Conservation (phyloP, 495 filamentous ascomycete species). For the Penicillium manginii region DNA sequence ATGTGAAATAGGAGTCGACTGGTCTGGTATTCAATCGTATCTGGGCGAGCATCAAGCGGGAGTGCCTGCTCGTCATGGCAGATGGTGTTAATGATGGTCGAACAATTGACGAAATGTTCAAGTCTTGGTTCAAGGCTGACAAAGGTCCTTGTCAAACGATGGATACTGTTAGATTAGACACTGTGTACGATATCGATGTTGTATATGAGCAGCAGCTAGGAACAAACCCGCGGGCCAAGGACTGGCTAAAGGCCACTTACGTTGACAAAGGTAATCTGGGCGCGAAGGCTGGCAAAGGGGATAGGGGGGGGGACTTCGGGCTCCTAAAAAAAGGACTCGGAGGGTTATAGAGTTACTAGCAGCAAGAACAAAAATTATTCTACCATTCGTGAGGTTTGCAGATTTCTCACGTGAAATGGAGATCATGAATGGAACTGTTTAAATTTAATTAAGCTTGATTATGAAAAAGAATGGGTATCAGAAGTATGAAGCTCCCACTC, state of each 20-base stretch:
- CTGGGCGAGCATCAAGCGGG: conserved; percentile 56
- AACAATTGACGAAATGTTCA: conserved; percentile 50
- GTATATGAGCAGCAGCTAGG: conserved; percentile 35
- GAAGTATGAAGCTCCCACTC: neutral
- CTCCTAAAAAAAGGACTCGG: neutral
- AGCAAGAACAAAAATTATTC: neutral
- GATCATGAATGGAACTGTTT: no score
- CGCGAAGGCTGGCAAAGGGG: conserved; percentile 36
- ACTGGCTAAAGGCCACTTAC: conserved; percentile 45
- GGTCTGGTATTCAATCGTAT: conserved; percentile 57
- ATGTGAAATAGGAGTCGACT: conserved; percentile 46
- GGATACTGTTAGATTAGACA: conserved; percentile 54
- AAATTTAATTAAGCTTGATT: neutral
- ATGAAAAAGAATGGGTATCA: neutral
- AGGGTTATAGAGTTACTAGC: no score
- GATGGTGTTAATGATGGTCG: conserved; percentile 46
- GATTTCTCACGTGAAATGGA: no score
- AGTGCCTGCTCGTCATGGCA: conserved; percentile 45
- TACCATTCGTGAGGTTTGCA: no score
- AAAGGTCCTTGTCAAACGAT: conserved; percentile 52
- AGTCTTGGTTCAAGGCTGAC: conserved; percentile 47
- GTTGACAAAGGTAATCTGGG: conserved; percentile 44
- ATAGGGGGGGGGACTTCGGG: conserved; percentile 15
- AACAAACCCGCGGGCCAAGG: conserved; percentile 18
- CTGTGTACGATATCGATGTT: conserved; percentile 41